Evolutionary conservation across 108 stramenopile genomes (phyloP).

Genomic region (Discostella stelligeroides): DNA sequence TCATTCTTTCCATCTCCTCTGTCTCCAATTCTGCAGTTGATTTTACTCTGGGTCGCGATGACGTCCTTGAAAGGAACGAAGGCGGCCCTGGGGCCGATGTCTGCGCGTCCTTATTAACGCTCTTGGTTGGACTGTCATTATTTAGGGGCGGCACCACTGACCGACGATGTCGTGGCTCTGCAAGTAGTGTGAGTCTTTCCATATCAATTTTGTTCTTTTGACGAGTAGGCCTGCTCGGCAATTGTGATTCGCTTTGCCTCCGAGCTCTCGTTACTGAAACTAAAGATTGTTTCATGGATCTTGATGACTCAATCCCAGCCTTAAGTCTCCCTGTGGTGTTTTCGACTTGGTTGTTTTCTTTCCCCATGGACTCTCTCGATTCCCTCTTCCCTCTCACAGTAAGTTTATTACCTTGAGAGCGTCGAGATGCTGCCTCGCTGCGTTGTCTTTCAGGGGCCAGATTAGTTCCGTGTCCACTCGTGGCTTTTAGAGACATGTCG

Average conservation of each 20-base stretch:
- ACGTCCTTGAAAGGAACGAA: slow-evolving; percentile 14
- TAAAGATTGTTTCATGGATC: slow-evolving; percentile 29
- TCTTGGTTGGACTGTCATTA: not conserved
- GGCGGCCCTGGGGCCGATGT: slow-evolving; percentile 11
- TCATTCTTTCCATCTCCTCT: slow-evolving; percentile 20
- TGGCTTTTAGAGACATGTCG: not conserved
- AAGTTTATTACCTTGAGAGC: not conserved
- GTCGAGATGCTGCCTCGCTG: not conserved
- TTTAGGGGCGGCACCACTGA: not conserved
- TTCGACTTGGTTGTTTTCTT: slow-evolving; percentile 2
- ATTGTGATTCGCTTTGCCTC: slow-evolving; percentile 11
- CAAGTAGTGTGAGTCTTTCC: slow-evolving; percentile 20
- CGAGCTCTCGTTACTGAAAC: slow-evolving; percentile 17
- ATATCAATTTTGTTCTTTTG: slow-evolving; percentile 6
- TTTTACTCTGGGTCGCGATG: slow-evolving; percentile 6
- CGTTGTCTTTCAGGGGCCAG: not conserved
- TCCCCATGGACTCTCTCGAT: not conserved
- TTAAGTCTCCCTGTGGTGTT: not conserved
- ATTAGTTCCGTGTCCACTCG: not conserved
- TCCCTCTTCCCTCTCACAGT: not conserved
- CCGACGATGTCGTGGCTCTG: slow-evolving; percentile 11
- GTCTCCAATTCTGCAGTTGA: slow-evolving; percentile 17
- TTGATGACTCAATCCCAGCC: slow-evolving; percentile 1
- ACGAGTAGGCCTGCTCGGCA: not conserved
- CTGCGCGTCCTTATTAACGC: not conserved